These are phyloP conservation scores for Coemansia sp. DNA, from an alignment of 192 early-diverging fungal species.

Conservation along the genomic window DNA sequence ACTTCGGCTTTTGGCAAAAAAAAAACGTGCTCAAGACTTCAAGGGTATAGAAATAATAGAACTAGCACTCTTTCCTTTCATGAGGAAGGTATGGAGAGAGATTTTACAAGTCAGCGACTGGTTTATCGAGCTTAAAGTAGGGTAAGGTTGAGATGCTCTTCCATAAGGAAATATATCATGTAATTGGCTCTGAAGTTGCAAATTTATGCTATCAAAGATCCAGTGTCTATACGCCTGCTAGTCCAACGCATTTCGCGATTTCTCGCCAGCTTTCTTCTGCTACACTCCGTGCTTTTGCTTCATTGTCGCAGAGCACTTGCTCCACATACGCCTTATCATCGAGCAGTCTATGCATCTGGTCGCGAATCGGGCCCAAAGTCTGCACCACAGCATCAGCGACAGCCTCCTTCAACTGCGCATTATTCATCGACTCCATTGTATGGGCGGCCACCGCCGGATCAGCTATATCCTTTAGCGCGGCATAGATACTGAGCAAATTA, in stretches of 20 bases:
- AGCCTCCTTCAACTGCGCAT: constrained; percentile 74
- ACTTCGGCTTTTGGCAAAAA: too few relatives aligned
- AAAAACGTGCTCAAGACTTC: too few relatives aligned
- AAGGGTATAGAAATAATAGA: too few relatives aligned
- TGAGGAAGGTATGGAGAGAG: too few relatives aligned
- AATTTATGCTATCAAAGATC: too few relatives aligned
- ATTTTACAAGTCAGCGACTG: too few relatives aligned
- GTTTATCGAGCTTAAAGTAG: too few relatives aligned
- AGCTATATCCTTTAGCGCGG: constrained; percentile 51
- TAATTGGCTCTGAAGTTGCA: neutral
- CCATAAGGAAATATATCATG: too few relatives aligned
- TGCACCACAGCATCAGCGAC: constrained; percentile 69
- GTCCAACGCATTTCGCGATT: constrained; percentile 38
- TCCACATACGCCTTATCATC: constrained; percentile 67
- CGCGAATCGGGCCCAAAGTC: constrained; percentile 66
- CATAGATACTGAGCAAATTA: constrained; percentile 82
- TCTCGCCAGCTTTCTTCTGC: constrained; percentile 60
- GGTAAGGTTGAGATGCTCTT: too few relatives aligned
- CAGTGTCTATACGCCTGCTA: neutral
- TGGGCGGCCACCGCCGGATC: constrained; percentile 51
- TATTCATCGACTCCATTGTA: constrained; percentile 50
- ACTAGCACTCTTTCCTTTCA: too few relatives aligned
- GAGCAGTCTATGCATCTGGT: constrained; percentile 62
- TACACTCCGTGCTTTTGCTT: constrained; percentile 62
- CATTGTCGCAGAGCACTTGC: constrained; percentile 65